These are phyloP conservation scores for Colletotrichum tanaceti DNA, from an alignment of 2,329 filamentous ascomycete species.

Conservation along the genomic window DNA sequence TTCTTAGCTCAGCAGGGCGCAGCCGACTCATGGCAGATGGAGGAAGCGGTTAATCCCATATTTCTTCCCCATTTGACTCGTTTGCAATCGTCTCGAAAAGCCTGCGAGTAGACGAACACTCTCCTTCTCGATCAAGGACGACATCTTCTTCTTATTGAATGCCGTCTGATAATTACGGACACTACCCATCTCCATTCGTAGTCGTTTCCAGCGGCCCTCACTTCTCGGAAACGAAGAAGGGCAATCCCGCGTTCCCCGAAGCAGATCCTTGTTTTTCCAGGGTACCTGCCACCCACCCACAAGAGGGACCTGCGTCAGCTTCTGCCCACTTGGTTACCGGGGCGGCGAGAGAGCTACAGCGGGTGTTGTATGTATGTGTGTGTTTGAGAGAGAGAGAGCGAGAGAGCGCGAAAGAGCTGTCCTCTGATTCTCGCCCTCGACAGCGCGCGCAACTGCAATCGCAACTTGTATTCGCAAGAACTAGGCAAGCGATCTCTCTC, in stretches of 20 bases:
- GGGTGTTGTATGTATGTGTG: no score
- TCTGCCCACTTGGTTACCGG: slow-evolving; percentile 36
- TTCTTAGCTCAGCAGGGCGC: slow-evolving; percentile 29
- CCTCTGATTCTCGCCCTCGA: slow-evolving; percentile 24
- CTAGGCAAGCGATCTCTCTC: slow-evolving; percentile 2
- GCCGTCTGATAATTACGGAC: no score
- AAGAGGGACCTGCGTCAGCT: slow-evolving; percentile 38
- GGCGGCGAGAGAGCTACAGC: not conserved
- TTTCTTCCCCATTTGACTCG: slow-evolving; percentile 12
- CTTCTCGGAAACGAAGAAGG: not conserved
- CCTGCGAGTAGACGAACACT: not conserved
- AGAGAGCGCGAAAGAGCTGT: slow-evolving; percentile 31
- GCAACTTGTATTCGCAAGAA: slow-evolving; percentile 13
- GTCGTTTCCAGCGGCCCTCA: not conserved
- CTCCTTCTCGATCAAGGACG: not conserved
- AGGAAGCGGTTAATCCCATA: slow-evolving; percentile 27
- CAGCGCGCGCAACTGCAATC: slow-evolving; percentile 12
- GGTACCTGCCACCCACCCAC: not conserved
- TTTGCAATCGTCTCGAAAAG: not conserved
- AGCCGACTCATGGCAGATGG: slow-evolving; percentile 10
- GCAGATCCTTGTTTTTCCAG: slow-evolving; percentile 9
- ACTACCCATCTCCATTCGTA: not conserved
- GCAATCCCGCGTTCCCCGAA: slow-evolving; percentile 23
- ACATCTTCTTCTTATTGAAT: not conserved
- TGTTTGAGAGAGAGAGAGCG: not conserved